Conservation (phyloP, 345 rosid genomes). For the Camelina neglecta region DNA sequence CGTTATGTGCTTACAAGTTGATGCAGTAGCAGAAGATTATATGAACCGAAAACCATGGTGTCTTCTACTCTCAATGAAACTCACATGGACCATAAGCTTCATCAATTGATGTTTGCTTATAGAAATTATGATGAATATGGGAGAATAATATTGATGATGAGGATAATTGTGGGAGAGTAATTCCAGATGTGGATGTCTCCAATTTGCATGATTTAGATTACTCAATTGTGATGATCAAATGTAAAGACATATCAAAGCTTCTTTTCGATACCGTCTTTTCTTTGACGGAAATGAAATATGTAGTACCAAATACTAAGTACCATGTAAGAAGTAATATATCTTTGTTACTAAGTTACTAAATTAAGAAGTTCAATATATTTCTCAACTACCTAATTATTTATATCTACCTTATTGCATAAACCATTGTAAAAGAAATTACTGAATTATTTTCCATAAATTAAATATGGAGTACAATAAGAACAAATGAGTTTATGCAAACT, state of each 20-base stretch:
- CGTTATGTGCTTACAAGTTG: slow-evolving; percentile 73
- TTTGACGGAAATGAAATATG: slow-evolving; percentile 93
- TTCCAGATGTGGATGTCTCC: slow-evolving; percentile 73
- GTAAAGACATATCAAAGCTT: slow-evolving; percentile 92
- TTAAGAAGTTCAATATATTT: neutral
- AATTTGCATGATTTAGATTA: slow-evolving; percentile 81
- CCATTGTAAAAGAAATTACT: no score
- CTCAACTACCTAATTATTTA: no score
- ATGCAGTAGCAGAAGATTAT: slow-evolving; percentile 54
- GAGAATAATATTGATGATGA: slow-evolving; percentile 47
- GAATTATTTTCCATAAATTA: no score
- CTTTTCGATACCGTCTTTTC: slow-evolving; percentile 87
- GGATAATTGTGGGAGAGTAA: slow-evolving; percentile 49
- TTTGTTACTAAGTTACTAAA: no score
- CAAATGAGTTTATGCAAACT: no score
- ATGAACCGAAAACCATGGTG: slow-evolving; percentile 67
- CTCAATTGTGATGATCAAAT: slow-evolving; percentile 72
- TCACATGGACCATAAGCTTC: slow-evolving; percentile 82
- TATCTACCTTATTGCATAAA: no score
- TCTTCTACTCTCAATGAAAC: slow-evolving; percentile 54
- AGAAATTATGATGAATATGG: slow-evolving; percentile 75
- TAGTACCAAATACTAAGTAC: neutral
- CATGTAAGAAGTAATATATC: no score
- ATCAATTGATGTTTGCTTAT: slow-evolving; percentile 93
- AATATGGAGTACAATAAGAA: no score